Percentiles rank a stretch among this genome's conserved stretches.
Conservation (phyloP, 345 rosid species). For the Acer campestre region DNA sequence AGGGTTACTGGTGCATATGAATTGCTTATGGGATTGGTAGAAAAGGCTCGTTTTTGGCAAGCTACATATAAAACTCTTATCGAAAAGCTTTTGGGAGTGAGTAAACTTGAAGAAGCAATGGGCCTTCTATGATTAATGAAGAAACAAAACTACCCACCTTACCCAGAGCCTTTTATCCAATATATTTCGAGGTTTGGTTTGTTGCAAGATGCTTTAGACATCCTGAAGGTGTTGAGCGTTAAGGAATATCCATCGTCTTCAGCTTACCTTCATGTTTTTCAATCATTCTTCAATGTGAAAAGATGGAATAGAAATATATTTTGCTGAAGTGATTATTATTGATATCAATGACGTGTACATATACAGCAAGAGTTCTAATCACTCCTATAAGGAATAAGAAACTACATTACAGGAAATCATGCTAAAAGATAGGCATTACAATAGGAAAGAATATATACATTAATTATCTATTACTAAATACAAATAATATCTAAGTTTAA, state of each 20-base stretch:
- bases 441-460: too few species aligned
- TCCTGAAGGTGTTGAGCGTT: constrained; percentile 61
- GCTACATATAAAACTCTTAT: constrained; percentile 72
- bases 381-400: too few species aligned
- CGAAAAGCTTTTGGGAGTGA: constrained; percentile 60
- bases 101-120: constrained; percentile 76
- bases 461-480: too few species aligned
- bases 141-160: constrained; percentile 59
- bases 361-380: too few species aligned
- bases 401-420: too few species aligned
- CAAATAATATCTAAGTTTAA: too few species aligned
- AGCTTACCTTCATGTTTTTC: constrained; percentile 54
- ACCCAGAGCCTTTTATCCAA: constrained; percentile 58
- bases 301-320: too few species aligned
- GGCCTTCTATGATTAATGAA: constrained; percentile 72
- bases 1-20: constrained; percentile 66
- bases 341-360: too few species aligned
- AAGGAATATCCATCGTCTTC: constrained; percentile 61
- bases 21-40: constrained; percentile 61
- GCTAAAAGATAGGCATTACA: too few species aligned
- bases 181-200: constrained; percentile 77
- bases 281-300: constrained; percentile 66
- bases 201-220: constrained; percentile 61
- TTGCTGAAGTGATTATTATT: too few species aligned
- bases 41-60: constrained; percentile 60